Percentiles rank a stretch among this genome's conserved stretches.
phyloP scores from a whole-genome alignment of 2,329 filamentous ascomycete genomes.

The Aureobasidium sp. region DNA sequence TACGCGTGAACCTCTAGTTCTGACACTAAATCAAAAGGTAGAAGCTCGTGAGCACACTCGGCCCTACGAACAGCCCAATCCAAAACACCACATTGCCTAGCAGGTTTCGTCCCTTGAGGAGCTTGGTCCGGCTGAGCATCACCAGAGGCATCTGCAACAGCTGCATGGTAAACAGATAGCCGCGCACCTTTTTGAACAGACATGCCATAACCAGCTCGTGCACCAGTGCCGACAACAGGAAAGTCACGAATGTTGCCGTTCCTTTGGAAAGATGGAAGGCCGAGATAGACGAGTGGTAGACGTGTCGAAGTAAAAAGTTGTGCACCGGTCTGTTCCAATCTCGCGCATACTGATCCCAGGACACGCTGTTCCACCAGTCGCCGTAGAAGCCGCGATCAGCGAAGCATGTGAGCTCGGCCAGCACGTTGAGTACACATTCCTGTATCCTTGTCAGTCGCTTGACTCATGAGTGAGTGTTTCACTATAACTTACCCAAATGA shows the following conservation, averaged over 20 bases:
- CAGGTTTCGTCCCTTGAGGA: constrained; percentile 55
- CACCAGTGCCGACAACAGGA: constrained; percentile 62
- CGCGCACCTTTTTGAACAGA: constrained; percentile 69
- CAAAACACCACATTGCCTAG: constrained; percentile 72
- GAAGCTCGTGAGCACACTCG: constrained; percentile 53
- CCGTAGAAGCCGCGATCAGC: constrained; percentile 65
- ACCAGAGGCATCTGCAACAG: constrained; percentile 69
- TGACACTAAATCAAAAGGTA: constrained; percentile 40
- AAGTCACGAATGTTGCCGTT: constrained; percentile 68
- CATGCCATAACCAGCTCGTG: constrained; percentile 77
- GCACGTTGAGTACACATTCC: constrained; percentile 57
- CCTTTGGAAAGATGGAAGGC: constrained; percentile 63
- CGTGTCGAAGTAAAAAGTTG: constrained; percentile 68
- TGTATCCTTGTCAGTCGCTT: not conserved
- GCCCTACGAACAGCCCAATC: constrained; percentile 70
- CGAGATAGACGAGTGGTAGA: constrained; percentile 72
- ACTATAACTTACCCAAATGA: constrained; percentile 66
- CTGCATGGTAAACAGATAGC: constrained; percentile 66
- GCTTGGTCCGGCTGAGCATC: constrained; percentile 57
- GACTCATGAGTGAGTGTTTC: not conserved
- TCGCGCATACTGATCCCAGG: constrained; percentile 69
- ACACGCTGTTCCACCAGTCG: constrained; percentile 48
- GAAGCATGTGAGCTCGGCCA: constrained; percentile 70
- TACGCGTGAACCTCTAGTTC: not conserved
- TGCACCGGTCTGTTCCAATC: constrained; percentile 81